phyloP scores from a whole-genome alignment of 352 stramenopile species.

The Phytophthora citrophthora region DNA sequence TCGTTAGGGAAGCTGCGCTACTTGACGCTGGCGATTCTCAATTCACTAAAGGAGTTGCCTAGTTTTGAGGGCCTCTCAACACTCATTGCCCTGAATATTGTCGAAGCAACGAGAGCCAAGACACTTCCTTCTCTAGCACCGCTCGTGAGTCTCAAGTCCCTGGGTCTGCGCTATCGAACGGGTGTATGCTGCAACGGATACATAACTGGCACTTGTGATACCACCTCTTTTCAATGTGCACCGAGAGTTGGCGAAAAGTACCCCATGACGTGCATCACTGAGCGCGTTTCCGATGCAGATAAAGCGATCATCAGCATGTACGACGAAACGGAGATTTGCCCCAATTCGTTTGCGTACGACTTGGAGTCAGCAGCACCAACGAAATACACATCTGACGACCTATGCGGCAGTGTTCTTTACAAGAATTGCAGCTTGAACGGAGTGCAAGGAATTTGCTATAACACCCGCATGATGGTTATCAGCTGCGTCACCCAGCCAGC shows the following conservation, averaged over 20 bases:
- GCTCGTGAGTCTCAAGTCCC: conserved; percentile 19
- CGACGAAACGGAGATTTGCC: conserved; percentile 19
- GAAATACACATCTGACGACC: conserved; percentile 25
- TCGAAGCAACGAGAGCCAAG: conserved; percentile 30
- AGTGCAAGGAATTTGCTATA: conserved; percentile 48
- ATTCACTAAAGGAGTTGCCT: conserved; percentile 29
- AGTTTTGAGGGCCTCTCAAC: conserved; percentile 33
- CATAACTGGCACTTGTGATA: conserved; percentile 25
- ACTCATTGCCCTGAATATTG: conserved; percentile 29
- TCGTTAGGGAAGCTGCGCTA: conserved; percentile 46
- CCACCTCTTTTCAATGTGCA: conserved; percentile 33
- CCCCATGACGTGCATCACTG: conserved; percentile 28
- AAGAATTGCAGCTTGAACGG: conserved; percentile 35
- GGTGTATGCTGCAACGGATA: conserved; percentile 47
- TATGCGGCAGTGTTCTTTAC: conserved; percentile 42
- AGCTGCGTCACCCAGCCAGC: conserved; percentile 35
- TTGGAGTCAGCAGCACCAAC: conserved; percentile 28
- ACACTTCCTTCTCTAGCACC: conserved; percentile 29
- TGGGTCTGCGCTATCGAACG: conserved; percentile 33
- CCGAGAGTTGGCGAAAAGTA: conserved; percentile 25
- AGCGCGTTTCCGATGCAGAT: conserved; percentile 25
- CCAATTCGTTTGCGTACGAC: conserved; percentile 26
- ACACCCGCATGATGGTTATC: conserved; percentile 52
- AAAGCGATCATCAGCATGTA: conserved; percentile 21
- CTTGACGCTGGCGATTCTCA: conserved; percentile 36